These are phyloP conservation scores for Fusarium sp. DNA, from an alignment of 2,329 filamentous ascomycete genomes.

Conservation along the genomic window DNA sequence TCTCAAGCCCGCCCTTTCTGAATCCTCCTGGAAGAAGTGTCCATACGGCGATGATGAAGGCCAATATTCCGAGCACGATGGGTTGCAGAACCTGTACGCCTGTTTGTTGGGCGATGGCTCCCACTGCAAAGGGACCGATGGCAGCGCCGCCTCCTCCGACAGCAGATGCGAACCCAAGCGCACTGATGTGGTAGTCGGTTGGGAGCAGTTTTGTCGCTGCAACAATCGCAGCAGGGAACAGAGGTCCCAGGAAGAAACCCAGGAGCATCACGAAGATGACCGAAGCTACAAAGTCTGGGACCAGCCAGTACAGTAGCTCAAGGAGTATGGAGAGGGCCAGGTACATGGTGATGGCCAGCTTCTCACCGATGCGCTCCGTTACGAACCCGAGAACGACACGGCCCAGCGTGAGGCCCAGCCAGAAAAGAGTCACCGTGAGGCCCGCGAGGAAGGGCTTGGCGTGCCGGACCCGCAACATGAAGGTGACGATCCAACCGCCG, in stretches of 20 bases:
- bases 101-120: slow-evolving; percentile 70
- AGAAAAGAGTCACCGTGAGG: slow-evolving; percentile 83
- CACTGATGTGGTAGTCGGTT: slow-evolving; percentile 77
- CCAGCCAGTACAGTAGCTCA: slow-evolving; percentile 82
- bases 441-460: slow-evolving; percentile 77
- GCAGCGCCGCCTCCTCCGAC: slow-evolving; percentile 81
- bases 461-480: slow-evolving; percentile 83
- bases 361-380: slow-evolving; percentile 79
- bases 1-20: slow-evolving; percentile 53
- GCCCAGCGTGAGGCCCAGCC: slow-evolving; percentile 83
- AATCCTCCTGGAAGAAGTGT: slow-evolving; percentile 53
- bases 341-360: slow-evolving; percentile 71
- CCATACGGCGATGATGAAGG: slow-evolving; percentile 59
- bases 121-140: slow-evolving; percentile 72
- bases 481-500: slow-evolving; percentile 83
- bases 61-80: slow-evolving; percentile 61
- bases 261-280: slow-evolving; percentile 77
- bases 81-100: slow-evolving; percentile 69
- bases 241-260: slow-evolving; percentile 82
- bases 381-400: slow-evolving; percentile 79
- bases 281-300: slow-evolving; percentile 79
- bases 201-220: slow-evolving; percentile 80
- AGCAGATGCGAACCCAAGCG: slow-evolving; percentile 83
- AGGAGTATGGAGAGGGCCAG: slow-evolving; percentile 71
- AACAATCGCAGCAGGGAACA: slow-evolving; percentile 81